phyloP scores from a whole-genome alignment of 306 rosid genomes.

The Hylodesmum podocarpum region DNA sequence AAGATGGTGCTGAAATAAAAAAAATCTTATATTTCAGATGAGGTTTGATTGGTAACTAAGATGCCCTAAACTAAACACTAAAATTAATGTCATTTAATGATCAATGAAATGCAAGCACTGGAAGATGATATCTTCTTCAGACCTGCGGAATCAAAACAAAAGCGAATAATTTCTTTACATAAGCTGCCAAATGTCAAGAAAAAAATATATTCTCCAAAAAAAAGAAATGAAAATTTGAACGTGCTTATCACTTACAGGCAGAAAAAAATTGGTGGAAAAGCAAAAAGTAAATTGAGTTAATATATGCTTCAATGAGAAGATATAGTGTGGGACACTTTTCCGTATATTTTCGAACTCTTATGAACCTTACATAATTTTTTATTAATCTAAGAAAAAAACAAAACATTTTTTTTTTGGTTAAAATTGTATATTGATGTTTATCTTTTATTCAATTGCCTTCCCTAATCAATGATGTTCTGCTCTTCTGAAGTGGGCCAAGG shows the following conservation, averaged over 20 bases:
- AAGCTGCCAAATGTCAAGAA: slow-evolving; percentile 19
- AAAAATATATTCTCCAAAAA: slow-evolving; percentile 12
- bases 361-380: not conserved
- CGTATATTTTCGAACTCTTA: not conserved
- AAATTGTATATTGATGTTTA: not conserved
- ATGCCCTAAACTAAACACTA: not conserved
- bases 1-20: not conserved
- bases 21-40: not conserved
- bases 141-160: not conserved
- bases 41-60: slow-evolving; percentile 27
- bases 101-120: not conserved
- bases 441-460: not conserved
- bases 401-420: too few relatives aligned
- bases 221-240: not conserved
- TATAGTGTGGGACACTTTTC: not conserved
- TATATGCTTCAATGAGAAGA: slow-evolving; percentile 27
- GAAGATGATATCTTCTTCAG: slow-evolving; percentile 9
- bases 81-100: slow-evolving; percentile 18
- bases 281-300: slow-evolving; percentile 9
- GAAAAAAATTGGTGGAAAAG: slow-evolving; percentile 6
- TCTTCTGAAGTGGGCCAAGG: too few relatives aligned
- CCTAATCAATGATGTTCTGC: too few relatives aligned
- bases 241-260: not conserved
- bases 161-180: slow-evolving; percentile 20
- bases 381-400: too few relatives aligned